Percentiles rank a stretch among this genome's conserved stretches.
phyloP scores from a whole-genome alignment of 1,139 yeast genomes.

The Arxiozyma heterogenica region DNA sequence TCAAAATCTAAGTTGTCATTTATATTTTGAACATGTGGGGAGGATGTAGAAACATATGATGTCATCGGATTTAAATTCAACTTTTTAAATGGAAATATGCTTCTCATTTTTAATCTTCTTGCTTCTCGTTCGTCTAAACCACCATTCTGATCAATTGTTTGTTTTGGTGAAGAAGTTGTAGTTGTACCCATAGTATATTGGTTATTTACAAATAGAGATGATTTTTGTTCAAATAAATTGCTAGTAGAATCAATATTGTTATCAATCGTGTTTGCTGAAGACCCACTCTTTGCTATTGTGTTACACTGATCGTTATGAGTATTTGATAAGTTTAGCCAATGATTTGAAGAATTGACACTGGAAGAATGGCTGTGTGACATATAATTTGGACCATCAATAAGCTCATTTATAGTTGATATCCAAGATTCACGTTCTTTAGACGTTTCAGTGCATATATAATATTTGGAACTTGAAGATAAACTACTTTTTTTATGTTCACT shows the following conservation, averaged over 20 bases:
- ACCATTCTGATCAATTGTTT: constrained; percentile 16
- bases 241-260: neutral
- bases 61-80: constrained; percentile 9
- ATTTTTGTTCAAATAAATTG: neutral
- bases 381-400: constrained; percentile 19
- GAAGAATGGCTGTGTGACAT: neutral
- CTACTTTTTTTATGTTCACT: constrained; percentile 55
- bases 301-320: neutral
- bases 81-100: constrained; percentile 51
- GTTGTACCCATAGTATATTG: constrained; percentile 3
- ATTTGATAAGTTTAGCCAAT: neutral
- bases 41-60: neutral
- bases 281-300: neutral
- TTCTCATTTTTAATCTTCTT: constrained; percentile 45
- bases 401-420: constrained; percentile 54
- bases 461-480: constrained; percentile 49
- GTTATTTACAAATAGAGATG: neutral
- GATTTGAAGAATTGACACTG: neutral
- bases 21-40: neutral
- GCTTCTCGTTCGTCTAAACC: constrained; percentile 32
- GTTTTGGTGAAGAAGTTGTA: constrained; percentile 15
- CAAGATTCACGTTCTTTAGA: constrained; percentile 73
- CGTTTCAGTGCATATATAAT: constrained; percentile 75
- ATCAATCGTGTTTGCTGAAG: neutral
- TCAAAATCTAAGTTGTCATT: constrained; percentile 10